Conservation (phyloP, 441 rosid species). For the Arabidopsis lyrata region DNA sequence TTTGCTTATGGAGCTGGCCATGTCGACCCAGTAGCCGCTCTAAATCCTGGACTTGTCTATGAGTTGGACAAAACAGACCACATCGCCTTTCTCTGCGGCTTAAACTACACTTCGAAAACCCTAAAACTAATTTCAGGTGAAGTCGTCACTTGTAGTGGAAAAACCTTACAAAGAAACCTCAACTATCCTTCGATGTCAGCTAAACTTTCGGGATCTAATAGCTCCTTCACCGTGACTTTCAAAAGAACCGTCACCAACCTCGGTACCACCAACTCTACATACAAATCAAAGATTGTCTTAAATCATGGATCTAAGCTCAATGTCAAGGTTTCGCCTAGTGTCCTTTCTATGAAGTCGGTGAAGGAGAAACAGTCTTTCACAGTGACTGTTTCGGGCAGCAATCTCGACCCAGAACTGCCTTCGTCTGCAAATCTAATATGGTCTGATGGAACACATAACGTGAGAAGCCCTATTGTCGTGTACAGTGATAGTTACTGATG, state of each 20-base stretch:
- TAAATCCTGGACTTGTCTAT: conserved; percentile 40
- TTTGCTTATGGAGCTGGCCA: conserved; percentile 46
- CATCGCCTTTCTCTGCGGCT: conserved; percentile 32
- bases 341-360: conserved; percentile 45
- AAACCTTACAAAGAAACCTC: conserved; percentile 23
- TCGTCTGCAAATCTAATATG: conserved; percentile 51
- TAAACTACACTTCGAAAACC: conserved; percentile 13
- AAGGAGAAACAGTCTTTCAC: conserved; percentile 51
- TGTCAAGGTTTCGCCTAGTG: conserved; percentile 47
- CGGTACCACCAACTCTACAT: conserved; percentile 51
- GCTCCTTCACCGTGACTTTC: conserved; percentile 41
- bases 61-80: conserved; percentile 25
- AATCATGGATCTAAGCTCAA: conserved; percentile 19
- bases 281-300: conserved; percentile 36
- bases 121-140: conserved; percentile 23
- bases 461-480: conserved; percentile 52
- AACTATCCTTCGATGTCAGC: conserved; percentile 44
- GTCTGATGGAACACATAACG: conserved; percentile 50
- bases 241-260: conserved; percentile 59
- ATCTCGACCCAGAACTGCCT: background rate
- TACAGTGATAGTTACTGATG: conserved; percentile 15
- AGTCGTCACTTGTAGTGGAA: conserved; percentile 24
- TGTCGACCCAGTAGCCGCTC: conserved; percentile 35
- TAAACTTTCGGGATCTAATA: background rate
- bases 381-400: conserved; percentile 34